Conservation (phyloP, 257 asterid genomes). For the Solanum raphanifolium region DNA sequence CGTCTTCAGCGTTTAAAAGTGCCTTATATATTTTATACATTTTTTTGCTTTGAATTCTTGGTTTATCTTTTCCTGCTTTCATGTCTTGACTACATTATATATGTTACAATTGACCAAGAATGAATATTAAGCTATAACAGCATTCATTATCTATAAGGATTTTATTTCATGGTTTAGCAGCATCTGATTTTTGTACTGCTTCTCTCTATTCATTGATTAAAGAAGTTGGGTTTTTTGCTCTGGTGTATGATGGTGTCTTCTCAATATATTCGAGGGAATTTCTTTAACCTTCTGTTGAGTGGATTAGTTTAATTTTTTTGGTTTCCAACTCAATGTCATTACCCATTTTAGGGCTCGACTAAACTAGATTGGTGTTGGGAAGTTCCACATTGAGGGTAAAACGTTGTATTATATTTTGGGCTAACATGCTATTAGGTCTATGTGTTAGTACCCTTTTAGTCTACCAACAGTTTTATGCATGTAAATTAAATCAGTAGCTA, state of each 20-base stretch:
- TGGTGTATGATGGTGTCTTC: neutral
- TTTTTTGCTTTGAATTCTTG: neutral
- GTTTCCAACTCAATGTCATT: neutral
- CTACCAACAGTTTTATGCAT: no score
- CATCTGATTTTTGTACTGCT: neutral
- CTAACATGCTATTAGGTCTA: neutral
- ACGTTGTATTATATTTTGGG: neutral
- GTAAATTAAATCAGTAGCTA: no score
- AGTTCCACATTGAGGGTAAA: neutral
- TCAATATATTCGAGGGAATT: neutral
- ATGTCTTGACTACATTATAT: neutral
- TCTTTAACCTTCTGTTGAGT: neutral
- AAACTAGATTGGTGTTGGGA: neutral
- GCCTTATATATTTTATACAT: neutral
- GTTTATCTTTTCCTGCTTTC: neutral
- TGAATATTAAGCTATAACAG: neutral
- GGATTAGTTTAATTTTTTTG: neutral
- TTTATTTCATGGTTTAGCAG: neutral
- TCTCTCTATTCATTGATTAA: neutral
- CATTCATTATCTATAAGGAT: neutral
- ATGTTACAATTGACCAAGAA: neutral
- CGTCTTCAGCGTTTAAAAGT: neutral
- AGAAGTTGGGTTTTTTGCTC: neutral
- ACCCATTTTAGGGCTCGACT: neutral
- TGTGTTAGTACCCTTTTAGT: no score